Conservation (phyloP, 306 rosid genomes). For the Geum urbanum region DNA sequence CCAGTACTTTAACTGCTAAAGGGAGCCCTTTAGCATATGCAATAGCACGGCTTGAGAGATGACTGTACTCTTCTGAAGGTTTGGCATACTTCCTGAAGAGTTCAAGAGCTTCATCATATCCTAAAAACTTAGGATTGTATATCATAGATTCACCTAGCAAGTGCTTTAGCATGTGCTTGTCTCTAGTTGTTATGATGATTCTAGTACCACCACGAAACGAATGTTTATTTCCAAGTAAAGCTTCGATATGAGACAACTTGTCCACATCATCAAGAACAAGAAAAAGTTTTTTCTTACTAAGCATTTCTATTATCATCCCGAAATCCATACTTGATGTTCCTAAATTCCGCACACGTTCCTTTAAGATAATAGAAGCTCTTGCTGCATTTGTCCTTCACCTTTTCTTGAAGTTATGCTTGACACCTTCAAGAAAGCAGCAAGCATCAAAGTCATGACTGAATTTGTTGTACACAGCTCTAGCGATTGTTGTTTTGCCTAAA, state of each 20-base stretch:
- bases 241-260: slow-evolving; percentile 4
- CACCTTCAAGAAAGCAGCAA: slow-evolving; percentile 20
- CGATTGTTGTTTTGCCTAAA: slow-evolving; percentile 28
- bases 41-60: slow-evolving; percentile 4
- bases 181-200: slow-evolving; percentile 24
- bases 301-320: neutral
- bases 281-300: slow-evolving; percentile 2
- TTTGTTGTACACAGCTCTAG: slow-evolving; percentile 13
- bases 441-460: neutral
- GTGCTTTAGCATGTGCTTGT: neutral
- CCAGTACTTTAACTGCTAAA: slow-evolving; percentile 4
- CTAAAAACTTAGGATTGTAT: slow-evolving; percentile 1
- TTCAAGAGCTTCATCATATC: neutral
- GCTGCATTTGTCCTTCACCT: slow-evolving; percentile 10
- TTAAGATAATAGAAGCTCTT: slow-evolving; percentile 13
- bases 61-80: slow-evolving; percentile 1
- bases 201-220: slow-evolving; percentile 23
- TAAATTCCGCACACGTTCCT: neutral
- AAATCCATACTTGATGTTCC: neutral
- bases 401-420: slow-evolving; percentile 14
- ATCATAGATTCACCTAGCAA: neutral
- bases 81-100: slow-evolving; percentile 18
- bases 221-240: slow-evolving; percentile 3
- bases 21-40: slow-evolving; percentile 13
- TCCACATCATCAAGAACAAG: slow-evolving; percentile 26